Evolutionary conservation across 176 grass and related monocot species (phyloP).

Genomic region (Oryza coarctata): DNA sequence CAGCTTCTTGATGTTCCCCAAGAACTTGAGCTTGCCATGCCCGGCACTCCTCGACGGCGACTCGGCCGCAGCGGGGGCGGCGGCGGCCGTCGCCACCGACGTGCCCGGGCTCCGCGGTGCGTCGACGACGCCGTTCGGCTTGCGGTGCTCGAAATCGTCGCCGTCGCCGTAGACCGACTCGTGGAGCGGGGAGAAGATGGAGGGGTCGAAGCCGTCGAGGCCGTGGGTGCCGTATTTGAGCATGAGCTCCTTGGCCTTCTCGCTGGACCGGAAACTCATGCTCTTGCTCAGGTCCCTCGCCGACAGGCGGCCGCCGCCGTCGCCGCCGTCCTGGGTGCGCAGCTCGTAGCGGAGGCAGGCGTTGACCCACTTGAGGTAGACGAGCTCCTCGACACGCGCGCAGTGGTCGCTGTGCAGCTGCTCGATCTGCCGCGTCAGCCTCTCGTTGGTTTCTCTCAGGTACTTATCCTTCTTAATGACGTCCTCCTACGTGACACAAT

Average conservation of each 20-base stretch:
- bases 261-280: slow-evolving; percentile 65
- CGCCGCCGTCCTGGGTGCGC: slow-evolving; percentile 29
- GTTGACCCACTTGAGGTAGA: slow-evolving; percentile 93
- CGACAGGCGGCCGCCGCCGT: not conserved
- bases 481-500: slow-evolving; percentile 36
- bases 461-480: slow-evolving; percentile 34
- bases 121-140: not conserved
- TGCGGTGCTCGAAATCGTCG: not conserved
- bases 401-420: slow-evolving; percentile 62
- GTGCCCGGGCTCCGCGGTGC: not conserved
- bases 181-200: slow-evolving; percentile 38
- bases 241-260: slow-evolving; percentile 76
- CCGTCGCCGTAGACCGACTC: slow-evolving; percentile 23
- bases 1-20: slow-evolving; percentile 74
- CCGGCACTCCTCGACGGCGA: slow-evolving; percentile 22
- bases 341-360: slow-evolving; percentile 82
- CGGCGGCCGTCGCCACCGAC: not conserved
- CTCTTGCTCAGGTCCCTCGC: slow-evolving; percentile 76
- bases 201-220: slow-evolving; percentile 39
- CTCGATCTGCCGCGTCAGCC: slow-evolving; percentile 62
- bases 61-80: not conserved
- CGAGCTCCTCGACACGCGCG: slow-evolving; percentile 68
- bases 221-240: slow-evolving; percentile 54
- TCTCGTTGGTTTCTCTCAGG: slow-evolving; percentile 56
- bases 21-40: slow-evolving; percentile 54